Base-by-base conservation (phyloP, 805 yeast genomes). In the Jamesozyma lodderae region DNA sequence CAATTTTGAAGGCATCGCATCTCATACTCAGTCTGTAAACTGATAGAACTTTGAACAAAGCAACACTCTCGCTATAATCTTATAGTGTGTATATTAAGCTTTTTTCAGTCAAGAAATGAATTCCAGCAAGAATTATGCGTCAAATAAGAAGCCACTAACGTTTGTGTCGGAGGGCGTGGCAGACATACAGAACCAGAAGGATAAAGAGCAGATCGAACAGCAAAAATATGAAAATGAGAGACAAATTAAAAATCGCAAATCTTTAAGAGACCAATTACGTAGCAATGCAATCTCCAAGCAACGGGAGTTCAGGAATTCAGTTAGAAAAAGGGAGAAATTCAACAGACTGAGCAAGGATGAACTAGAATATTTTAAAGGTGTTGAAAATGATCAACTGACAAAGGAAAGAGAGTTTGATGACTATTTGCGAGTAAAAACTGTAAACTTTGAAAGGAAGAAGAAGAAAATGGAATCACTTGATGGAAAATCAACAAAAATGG, bases 151-250 rank as follows among this genome's bases (percentile, higher is more conserved):
- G 15, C 42, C 49, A 1, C 25, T 52, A 14, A 41, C 41, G 6
- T 58, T 58, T 39, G 47, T 57, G 3, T 45, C 53, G 6, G 63
- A 58, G 36, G 62, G 63, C 18, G 43, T 38, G 10, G 38, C 57
- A 3, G 55, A 58, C 40, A 24, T 57, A 6, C 46, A 45, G 16
- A 29, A 35, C 7, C 60, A 58, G 34, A 36, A 44, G 23, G 42
- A 26, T 18, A 44, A 41, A 35, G 61, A 49, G 22, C 44, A 51
- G 37, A 31, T 35, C 16, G 46, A 45, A 22, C 54, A 50, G 22
- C 38, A 43, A 15, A 46, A 44, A 26, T 44, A 37, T 35, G 59
- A 57, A 30, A 35, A 42, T 8, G 54, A 52, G 17, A 41, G 41
- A 23, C 47, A 47, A 31, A 42, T 47, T 23, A 40, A 47, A 22